Evolutionary conservation across 345 rosid species (phyloP), one percentile per base, ranked within the genome.

Genomic region (Camelina sativa): DNA sequence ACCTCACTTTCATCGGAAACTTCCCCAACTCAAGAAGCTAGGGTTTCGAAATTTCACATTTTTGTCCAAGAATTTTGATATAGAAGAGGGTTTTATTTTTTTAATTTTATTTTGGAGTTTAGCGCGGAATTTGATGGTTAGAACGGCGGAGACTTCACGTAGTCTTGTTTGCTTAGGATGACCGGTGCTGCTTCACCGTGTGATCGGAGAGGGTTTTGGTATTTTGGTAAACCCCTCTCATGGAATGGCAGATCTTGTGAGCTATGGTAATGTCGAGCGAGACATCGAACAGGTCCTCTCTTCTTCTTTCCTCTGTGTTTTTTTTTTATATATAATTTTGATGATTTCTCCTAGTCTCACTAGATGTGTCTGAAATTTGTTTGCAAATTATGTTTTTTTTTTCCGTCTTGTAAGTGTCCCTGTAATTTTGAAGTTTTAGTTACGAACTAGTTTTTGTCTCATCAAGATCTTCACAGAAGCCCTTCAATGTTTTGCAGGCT

Each of bases 161-260:
- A 63, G 75, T 63, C 54, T 50, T 71, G 78, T 63, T 62, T 61
- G 84, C 83, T 71, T 89, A 91, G 82, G 86, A 93, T 89, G 96
- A 89, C 83, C 91, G 96, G 98, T 78, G 85, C 88, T 80, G 85
- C 87, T 80, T 85, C 80, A 79, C 85, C 46, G 86, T 85, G 84
- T 78, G 87, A 89, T 89, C 94, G 90, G 78, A 86, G 90, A 81
- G 86, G 89, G 88, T 78, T 91, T 79, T 77, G 87, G 82, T 9
- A 6, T 82, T 84, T 80, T 75, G 84, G 89, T 86, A 78, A 84
- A 77, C 73, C 79, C 78, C 67, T 88, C 97, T 85, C 91, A 94
- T 94, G 97, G 98, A 94, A 91, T 93, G 97, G 98, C 95, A 86
- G 92, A 94, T 91, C 96, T 88, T 88, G 87, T 82, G 90, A 84